These are phyloP conservation scores for Hyphopichia khmerensis DNA, from an alignment of 1,139 yeast genomes.

Conservation along the genomic window DNA sequence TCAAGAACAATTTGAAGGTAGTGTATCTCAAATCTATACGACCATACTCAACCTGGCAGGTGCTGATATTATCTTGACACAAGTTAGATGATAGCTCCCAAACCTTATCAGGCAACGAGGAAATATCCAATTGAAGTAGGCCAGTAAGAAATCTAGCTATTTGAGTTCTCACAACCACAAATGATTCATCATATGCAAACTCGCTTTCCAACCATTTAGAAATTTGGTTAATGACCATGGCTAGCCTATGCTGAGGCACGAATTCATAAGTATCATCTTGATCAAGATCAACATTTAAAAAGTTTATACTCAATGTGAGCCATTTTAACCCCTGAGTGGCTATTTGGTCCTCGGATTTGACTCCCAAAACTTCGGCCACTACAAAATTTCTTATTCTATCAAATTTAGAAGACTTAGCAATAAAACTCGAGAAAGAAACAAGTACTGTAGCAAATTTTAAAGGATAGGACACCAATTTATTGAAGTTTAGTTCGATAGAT, in stretches of 20 bases:
- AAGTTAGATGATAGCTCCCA: constrained; percentile 38
- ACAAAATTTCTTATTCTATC: constrained; percentile 59
- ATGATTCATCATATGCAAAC: constrained; percentile 56
- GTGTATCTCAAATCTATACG: constrained; percentile 45
- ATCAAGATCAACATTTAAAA: constrained; percentile 34
- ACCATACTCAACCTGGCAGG: constrained; percentile 37
- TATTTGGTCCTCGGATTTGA: constrained; percentile 38
- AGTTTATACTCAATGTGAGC: constrained; percentile 50
- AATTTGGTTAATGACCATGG: constrained; percentile 56
- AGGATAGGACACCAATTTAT: constrained; percentile 29
- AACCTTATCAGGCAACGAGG: constrained; percentile 29
- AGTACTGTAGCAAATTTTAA: constrained; percentile 39
- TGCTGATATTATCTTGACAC: constrained; percentile 51
- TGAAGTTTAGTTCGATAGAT: constrained; percentile 25
- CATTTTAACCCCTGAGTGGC: constrained; percentile 42
- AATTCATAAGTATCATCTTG: constrained; percentile 29
- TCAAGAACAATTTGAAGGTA: constrained; percentile 45
- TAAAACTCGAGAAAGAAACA: constrained; percentile 33
- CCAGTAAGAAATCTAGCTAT: constrained; percentile 48
- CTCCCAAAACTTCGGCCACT: constrained; percentile 67
- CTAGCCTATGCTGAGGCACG: constrained; percentile 58
- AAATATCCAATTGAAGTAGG: constrained; percentile 18
- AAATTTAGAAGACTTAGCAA: constrained; percentile 28
- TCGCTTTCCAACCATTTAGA: constrained; percentile 62
- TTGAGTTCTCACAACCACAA: constrained; percentile 50